phyloP scores from a whole-genome alignment of 140 eudicot genomes.

The Bidens hawaiensis region DNA sequence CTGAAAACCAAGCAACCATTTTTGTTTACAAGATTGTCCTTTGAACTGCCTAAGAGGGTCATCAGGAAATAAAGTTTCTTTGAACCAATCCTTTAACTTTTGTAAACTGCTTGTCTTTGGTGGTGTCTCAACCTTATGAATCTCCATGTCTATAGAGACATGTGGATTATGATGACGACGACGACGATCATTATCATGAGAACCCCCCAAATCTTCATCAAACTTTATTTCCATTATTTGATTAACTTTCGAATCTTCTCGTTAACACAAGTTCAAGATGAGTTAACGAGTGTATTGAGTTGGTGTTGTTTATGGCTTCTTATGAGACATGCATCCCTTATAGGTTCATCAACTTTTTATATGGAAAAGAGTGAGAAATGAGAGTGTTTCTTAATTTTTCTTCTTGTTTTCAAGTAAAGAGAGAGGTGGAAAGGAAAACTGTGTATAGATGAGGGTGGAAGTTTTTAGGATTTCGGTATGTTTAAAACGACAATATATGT shows the following conservation, averaged over 20 bases:
- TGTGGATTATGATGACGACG: constrained; percentile 25
- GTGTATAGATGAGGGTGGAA: constrained; percentile 34
- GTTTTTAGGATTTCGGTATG: too few species aligned
- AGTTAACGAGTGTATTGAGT: constrained; percentile 15
- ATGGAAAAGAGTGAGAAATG: constrained; percentile 17
- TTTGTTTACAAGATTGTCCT: constrained; percentile 41
- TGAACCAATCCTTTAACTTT: constrained; percentile 55
- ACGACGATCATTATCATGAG: constrained; percentile 16
- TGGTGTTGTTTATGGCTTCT: constrained; percentile 43
- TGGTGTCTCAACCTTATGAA: constrained; percentile 73
- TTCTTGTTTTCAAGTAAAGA: constrained; percentile 12
- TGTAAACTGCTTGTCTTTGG: constrained; percentile 58
- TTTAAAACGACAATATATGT: constrained; percentile 14
- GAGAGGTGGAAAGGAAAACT: constrained; percentile 6
- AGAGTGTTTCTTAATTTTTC: constrained; percentile 9
- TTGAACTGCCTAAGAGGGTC: constrained; percentile 92
- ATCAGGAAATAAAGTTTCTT: constrained; percentile 92
- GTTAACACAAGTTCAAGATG: constrained; percentile 9
- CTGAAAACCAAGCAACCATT: constrained; percentile 62
- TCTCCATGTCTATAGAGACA: constrained; percentile 56
- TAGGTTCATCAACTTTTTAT: constrained; percentile 42
- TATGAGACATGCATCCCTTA: constrained; percentile 35
- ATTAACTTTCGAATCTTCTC: not conserved
- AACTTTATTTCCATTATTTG: constrained; percentile 18
- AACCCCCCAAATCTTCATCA: constrained; percentile 18